Percentiles rank a stretch among this genome's conserved stretches.
Conservation (phyloP, 495 filamentous ascomycete genomes). For the Daldinia bambusicola region DNA sequence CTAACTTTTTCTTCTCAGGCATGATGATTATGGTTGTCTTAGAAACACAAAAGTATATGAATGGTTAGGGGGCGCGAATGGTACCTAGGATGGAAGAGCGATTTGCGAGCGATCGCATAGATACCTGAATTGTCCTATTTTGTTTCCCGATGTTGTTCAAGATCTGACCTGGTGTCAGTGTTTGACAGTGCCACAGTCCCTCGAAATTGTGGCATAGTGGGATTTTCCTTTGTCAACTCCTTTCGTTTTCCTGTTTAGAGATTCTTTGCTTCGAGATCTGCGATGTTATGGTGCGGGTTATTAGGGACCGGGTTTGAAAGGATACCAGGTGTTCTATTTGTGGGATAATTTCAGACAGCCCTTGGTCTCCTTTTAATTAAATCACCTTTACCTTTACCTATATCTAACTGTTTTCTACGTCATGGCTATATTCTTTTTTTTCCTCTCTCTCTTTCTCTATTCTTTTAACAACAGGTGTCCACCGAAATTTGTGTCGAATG, state of each 20-base stretch:
- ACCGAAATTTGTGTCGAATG: conserved; percentile 42
- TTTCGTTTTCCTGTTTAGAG: conserved; percentile 15
- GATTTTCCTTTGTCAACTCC: neutral
- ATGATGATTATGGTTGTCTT: neutral
- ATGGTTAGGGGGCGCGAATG: conserved; percentile 2
- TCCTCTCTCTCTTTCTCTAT: too few species aligned
- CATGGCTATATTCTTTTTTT: conserved; percentile 1
- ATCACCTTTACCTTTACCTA: conserved; percentile 1
- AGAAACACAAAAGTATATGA: conserved; percentile 21
- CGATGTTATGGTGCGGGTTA: conserved; percentile 11
- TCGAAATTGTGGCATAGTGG: conserved; percentile 17
- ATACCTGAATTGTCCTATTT: conserved; percentile 39
- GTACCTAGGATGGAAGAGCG: conserved; percentile 29
- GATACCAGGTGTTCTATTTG: conserved; percentile 9
- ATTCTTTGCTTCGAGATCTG: conserved; percentile 20
- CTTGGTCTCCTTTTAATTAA: conserved; percentile 35
- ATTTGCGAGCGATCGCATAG: conserved; percentile 42
- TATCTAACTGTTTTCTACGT: neutral
- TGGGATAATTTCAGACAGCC: conserved; percentile 36
- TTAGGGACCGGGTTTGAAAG: conserved; percentile 17
- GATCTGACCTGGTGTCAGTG: conserved; percentile 37
- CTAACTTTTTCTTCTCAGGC: conserved; percentile 23
- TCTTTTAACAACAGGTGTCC: conserved; percentile 16
- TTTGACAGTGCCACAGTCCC: conserved; percentile 14
- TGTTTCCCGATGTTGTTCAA: conserved; percentile 22